phyloP scores from a whole-genome alignment of 2,329 filamentous ascomycete species.

The Lachnellula suecica region DNA sequence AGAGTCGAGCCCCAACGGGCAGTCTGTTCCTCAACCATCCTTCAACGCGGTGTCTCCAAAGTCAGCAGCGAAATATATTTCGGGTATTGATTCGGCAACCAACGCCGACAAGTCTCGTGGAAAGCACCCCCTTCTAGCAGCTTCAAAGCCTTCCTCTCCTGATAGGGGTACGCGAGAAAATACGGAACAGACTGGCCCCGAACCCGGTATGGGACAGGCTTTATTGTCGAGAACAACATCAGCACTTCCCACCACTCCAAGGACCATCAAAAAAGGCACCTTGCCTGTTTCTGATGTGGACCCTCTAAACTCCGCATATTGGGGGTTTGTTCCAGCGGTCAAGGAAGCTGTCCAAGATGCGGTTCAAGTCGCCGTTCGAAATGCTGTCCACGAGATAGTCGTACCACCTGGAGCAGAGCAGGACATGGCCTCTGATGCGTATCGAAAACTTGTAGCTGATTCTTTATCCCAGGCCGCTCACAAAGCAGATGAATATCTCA shows the following conservation, averaged over 20 bases:
- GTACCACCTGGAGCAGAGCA: slow-evolving; percentile 19
- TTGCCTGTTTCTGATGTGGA: slow-evolving; percentile 1
- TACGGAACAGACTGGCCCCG: background rate
- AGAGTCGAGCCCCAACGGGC: too few relatives aligned
- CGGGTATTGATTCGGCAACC: too few relatives aligned
- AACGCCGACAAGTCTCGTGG: too few relatives aligned
- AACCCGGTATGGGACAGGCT: background rate
- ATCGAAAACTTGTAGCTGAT: slow-evolving; percentile 25
- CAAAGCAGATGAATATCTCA: slow-evolving; percentile 26
- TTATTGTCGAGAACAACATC: background rate
- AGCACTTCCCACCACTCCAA: background rate
- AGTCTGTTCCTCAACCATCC: too few relatives aligned
- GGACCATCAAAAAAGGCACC: background rate
- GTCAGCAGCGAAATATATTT: too few relatives aligned
- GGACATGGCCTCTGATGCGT: slow-evolving; percentile 22
- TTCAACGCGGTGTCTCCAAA: too few relatives aligned
- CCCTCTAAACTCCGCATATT: slow-evolving; percentile 24
- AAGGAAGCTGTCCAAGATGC: slow-evolving; percentile 28
- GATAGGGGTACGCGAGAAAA: too few relatives aligned
- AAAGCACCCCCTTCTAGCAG: too few relatives aligned
- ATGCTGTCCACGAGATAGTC: slow-evolving; percentile 23
- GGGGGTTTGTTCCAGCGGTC: slow-evolving; percentile 29
- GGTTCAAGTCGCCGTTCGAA: slow-evolving; percentile 28
- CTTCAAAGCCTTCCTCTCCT: too few relatives aligned
- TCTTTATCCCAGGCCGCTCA: slow-evolving; percentile 22